These are phyloP conservation scores for Barbatosphaeria neglecta DNA, from an alignment of 495 filamentous ascomycete species.

Conservation along the genomic window DNA sequence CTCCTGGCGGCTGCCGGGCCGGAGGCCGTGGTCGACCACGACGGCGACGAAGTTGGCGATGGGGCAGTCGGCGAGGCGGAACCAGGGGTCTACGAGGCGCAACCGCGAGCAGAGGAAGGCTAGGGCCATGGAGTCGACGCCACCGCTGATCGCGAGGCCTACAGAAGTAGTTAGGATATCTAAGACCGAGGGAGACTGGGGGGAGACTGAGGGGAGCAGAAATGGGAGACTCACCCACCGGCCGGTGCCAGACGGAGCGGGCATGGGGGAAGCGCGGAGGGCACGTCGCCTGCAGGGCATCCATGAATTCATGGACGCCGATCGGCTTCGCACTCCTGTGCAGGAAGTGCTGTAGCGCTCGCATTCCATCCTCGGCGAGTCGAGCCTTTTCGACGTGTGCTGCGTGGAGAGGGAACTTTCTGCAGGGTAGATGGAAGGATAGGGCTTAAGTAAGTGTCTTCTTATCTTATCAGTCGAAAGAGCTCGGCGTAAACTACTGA, in stretches of 20 bases:
- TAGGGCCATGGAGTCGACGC: conserved; percentile 92
- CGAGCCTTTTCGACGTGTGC: not conserved
- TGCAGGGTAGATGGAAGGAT: not conserved
- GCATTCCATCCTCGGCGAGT: conserved; percentile 28
- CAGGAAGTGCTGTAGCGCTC: conserved; percentile 24
- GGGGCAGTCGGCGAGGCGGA: conserved; percentile 24
- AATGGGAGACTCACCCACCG: conserved; percentile 18
- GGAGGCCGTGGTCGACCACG: conserved; percentile 68
- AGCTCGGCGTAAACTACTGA: too few relatives aligned
- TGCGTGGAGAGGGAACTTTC: not conserved
- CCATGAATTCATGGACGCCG: conserved; percentile 37
- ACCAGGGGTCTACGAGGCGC: conserved; percentile 8
- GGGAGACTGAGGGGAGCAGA: not conserved
- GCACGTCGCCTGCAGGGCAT: conserved; percentile 40
- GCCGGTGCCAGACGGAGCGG: conserved; percentile 10
- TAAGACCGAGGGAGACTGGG: too few relatives aligned
- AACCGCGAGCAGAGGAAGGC: conserved; percentile 53
- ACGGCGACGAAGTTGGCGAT: conserved; percentile 44
- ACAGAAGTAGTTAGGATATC: not conserved
- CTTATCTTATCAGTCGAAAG: too few relatives aligned
- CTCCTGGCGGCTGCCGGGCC: conserved; percentile 57
- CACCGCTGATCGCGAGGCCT: conserved; percentile 85
- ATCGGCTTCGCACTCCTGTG: conserved; percentile 36
- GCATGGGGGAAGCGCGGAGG: conserved; percentile 24
- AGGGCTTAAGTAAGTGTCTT: too few relatives aligned